Evolutionary conservation across 2,329 filamentous ascomycete genomes (phyloP).

Genomic region (Amauroascus verrucosus): DNA sequence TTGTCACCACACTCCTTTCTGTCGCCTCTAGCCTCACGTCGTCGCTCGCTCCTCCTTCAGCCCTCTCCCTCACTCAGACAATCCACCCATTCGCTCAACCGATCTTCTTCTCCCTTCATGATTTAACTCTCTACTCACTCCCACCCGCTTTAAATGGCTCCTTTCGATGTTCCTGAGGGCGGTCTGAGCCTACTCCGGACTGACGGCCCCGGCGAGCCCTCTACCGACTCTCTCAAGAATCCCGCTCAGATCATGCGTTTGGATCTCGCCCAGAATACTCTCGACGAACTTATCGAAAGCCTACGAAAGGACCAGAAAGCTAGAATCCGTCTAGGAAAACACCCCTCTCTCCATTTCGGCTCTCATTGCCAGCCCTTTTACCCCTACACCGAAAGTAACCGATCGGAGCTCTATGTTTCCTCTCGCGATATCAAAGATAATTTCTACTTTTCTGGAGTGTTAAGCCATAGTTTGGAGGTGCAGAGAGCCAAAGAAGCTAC

Average conservation of each 20-base stretch:
- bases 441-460: conserved; percentile 46
- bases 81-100: conserved; percentile 8
- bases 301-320: conserved; percentile 36
- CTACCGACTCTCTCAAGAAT: conserved; percentile 24
- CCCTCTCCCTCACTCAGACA: conserved; percentile 10
- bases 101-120: conserved; percentile 6
- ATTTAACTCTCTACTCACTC: not conserved
- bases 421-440: conserved; percentile 33
- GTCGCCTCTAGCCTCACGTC: not conserved
- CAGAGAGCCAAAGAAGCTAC: conserved; percentile 46
- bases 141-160: conserved; percentile 26
- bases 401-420: conserved; percentile 48
- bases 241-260: conserved; percentile 39
- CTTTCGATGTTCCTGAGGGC: conserved; percentile 29
- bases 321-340: conserved; percentile 40
- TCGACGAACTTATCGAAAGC: conserved; percentile 38
- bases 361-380: conserved; percentile 47
- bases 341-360: conserved; percentile 48
- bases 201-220: conserved; percentile 21
- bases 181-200: conserved; percentile 34
- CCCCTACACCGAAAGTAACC: conserved; percentile 43
- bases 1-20: no score
- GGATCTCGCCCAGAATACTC: conserved; percentile 35
- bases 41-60: not conserved
- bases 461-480: conserved; percentile 49